Conservation (phyloP, 208 protist genomes). For the Trypanosoma cruzi region DNA sequence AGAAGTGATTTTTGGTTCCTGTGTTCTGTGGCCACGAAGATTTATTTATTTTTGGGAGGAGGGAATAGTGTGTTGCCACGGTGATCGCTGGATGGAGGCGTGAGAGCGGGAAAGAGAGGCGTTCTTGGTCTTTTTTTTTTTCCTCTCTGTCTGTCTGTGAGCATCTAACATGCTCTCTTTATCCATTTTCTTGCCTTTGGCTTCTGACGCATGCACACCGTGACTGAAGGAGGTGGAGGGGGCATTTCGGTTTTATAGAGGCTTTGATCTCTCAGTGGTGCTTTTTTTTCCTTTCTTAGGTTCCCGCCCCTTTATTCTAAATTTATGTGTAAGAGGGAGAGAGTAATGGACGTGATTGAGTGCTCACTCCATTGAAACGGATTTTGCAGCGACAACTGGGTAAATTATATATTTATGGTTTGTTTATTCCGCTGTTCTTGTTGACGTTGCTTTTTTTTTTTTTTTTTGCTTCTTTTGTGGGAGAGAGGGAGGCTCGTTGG, state of each 20-base stretch:
- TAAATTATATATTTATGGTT: background rate
- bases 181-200: background rate
- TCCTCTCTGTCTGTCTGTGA: background rate
- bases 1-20: background rate
- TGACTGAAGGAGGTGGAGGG: too few relatives aligned
- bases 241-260: too few relatives aligned
- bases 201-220: too few relatives aligned
- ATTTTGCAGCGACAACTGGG: background rate
- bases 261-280: too few relatives aligned
- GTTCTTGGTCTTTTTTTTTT: background rate
- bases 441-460: background rate
- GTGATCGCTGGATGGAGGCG: background rate
- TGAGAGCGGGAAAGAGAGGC: background rate
- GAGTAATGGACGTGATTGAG: background rate
- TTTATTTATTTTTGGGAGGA: slow-evolving; percentile 4
- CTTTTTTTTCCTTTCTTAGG: too few relatives aligned
- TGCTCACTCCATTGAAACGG: background rate
- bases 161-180: background rate
- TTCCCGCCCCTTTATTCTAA: too few relatives aligned
- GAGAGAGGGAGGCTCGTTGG: too few relatives aligned
- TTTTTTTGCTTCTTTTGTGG: too few relatives aligned
- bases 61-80: background rate
- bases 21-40: background rate
- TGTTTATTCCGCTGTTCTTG: background rate
- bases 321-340: too few relatives aligned